Conservation (phyloP, 2,329 filamentous ascomycete species). For the Fusarium sp. region DNA sequence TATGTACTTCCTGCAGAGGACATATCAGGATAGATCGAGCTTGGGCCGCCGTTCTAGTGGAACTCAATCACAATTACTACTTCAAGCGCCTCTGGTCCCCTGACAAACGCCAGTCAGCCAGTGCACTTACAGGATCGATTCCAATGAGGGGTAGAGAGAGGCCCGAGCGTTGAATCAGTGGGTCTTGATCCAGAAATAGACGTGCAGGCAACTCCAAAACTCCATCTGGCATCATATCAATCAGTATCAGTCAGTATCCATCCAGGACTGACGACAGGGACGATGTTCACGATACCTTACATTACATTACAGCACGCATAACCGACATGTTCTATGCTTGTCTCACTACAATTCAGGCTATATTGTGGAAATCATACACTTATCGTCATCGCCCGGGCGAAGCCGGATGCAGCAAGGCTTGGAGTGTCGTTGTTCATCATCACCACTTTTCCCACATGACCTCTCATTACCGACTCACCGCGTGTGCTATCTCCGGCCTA, state of each 20-base stretch:
- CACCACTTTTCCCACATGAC: constrained; percentile 42
- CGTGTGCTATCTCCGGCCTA: constrained; percentile 20
- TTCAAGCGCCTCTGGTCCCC: constrained; percentile 21
- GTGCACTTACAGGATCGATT: constrained; percentile 13
- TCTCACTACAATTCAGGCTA: constrained; percentile 1
- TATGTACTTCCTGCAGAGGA: constrained; percentile 33
- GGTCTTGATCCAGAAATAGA: constrained; percentile 37
- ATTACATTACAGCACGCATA: background rate
- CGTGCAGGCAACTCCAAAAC: constrained; percentile 24
- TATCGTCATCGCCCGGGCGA: constrained; percentile 26
- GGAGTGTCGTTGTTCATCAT: constrained; percentile 24
- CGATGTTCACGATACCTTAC: background rate
- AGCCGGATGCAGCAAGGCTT: constrained; percentile 23
- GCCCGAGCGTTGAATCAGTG: constrained; percentile 30
- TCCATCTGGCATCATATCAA: constrained; percentile 27
- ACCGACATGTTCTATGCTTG: background rate
- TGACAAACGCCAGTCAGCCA: constrained; percentile 9
- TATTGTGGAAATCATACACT: background rate
- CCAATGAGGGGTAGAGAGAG: constrained; percentile 12
- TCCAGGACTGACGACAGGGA: constrained; percentile 3
- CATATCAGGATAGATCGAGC: background rate
- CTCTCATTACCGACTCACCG: constrained; percentile 17
- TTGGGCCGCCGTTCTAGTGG: constrained; percentile 17
- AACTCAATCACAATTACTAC: constrained; percentile 30
- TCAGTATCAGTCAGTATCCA: background rate